phyloP scores from a whole-genome alignment of 257 asterid genomes.

The Paraleonurus japonicus region DNA sequence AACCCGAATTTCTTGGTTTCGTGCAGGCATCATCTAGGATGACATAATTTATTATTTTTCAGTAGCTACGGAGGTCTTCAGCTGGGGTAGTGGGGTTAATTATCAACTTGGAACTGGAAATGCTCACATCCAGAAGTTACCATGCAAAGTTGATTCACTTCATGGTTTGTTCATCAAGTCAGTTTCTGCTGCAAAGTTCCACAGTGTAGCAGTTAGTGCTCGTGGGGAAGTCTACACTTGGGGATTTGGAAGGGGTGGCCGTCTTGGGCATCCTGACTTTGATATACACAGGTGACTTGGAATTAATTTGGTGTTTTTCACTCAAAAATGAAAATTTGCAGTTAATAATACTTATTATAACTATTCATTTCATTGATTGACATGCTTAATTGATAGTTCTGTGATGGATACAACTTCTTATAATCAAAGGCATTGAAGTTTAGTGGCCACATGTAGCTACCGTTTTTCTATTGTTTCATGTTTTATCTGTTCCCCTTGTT shows the following conservation, averaged over 20 bases:
- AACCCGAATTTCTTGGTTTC: slow-evolving; percentile 20
- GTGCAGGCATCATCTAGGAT: slow-evolving; percentile 21
- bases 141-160: slow-evolving; percentile 93
- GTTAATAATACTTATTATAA: background rate
- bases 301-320: background rate
- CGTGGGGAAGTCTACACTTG: slow-evolving; percentile 91
- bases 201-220: slow-evolving; percentile 87
- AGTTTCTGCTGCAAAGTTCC: slow-evolving; percentile 92
- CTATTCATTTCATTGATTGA: background rate
- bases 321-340: background rate
- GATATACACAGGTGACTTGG: slow-evolving; percentile 84
- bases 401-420: background rate
- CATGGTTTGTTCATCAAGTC: slow-evolving; percentile 64
- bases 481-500: background rate
- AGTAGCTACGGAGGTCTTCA: slow-evolving; percentile 87
- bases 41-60: slow-evolving; percentile 22
- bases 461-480: background rate
- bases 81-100: slow-evolving; percentile 99
- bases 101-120: slow-evolving; percentile 99
- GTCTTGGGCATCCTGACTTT: slow-evolving; percentile 96
- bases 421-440: background rate
- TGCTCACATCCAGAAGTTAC: slow-evolving; percentile 91
- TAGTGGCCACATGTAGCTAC: background rate
- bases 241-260: slow-evolving; percentile 99
- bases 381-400: slow-evolving; percentile 1